Percentiles rank a stretch among this genome's conserved stretches.
Conservation (phyloP, 2,329 filamentous ascomycete species). For the Fusarium vanettenii region DNA sequence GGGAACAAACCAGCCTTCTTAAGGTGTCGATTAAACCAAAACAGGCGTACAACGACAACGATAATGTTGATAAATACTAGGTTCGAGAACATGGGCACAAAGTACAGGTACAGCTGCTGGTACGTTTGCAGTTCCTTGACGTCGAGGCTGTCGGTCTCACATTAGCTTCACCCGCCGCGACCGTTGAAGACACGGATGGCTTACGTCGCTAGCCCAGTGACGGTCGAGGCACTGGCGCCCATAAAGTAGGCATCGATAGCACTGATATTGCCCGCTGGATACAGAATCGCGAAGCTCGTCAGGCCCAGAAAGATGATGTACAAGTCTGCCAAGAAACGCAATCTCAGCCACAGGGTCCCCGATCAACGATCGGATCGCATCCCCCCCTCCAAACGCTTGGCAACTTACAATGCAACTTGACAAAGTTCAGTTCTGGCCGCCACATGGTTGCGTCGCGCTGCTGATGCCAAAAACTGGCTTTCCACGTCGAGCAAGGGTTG, state of each 20-base stretch:
- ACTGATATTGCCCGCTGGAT: conserved; percentile 38
- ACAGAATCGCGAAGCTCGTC: conserved; percentile 34
- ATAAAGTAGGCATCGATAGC: conserved; percentile 63
- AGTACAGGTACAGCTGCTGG: conserved; percentile 64
- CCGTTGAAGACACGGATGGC: conserved; percentile 23
- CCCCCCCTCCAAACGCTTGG: no score
- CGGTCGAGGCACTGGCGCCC: conserved; percentile 60
- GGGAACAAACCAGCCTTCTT: conserved; percentile 49
- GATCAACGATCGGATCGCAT: no score
- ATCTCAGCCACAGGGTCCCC: conserved; percentile 15
- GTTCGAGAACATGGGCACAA: conserved; percentile 61
- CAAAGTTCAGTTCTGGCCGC: conserved; percentile 42
- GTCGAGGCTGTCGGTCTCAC: conserved; percentile 54
- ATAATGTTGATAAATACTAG: conserved; percentile 61
- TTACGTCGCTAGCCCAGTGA: conserved; percentile 63
- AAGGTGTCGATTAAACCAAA: conserved; percentile 61
- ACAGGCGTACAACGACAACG: conserved; percentile 59
- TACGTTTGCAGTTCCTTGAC: conserved; percentile 60
- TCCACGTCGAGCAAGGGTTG: not conserved
- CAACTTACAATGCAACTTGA: conserved; percentile 43
- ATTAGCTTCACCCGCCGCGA: conserved; percentile 13
- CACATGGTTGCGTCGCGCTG: conserved; percentile 28
- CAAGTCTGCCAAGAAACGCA: conserved; percentile 27
- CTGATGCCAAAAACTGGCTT: not conserved
- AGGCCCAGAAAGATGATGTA: conserved; percentile 42